Conservation (phyloP, 2,329 filamentous ascomycete species). For the Chaetomiaceae sp. region DNA sequence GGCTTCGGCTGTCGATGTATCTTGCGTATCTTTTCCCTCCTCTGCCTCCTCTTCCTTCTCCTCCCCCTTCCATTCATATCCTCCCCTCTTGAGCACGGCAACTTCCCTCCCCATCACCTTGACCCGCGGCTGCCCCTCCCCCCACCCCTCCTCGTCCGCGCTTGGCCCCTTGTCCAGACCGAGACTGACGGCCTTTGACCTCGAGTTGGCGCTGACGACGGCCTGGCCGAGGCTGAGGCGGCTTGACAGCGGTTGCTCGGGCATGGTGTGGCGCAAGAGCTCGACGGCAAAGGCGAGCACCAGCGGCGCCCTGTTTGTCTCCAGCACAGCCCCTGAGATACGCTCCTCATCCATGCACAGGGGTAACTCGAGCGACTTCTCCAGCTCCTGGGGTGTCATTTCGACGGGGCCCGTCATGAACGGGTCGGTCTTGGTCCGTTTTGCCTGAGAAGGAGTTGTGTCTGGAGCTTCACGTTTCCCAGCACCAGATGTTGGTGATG, state of each 20-base stretch:
- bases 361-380: conserved; percentile 58
- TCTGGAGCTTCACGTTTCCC: conserved; percentile 32
- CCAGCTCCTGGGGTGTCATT: conserved; percentile 52
- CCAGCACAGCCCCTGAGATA: conserved; percentile 53
- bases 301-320: conserved; percentile 77
- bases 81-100: conserved; percentile 70
- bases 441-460: conserved; percentile 24
- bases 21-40: no score
- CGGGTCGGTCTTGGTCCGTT: conserved; percentile 32
- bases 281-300: conserved; percentile 75
- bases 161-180: conserved; percentile 62
- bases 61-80: conserved; percentile 57
- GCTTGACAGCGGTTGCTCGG: conserved; percentile 79
- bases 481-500: not conserved
- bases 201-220: conserved; percentile 75
- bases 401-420: conserved; percentile 31
- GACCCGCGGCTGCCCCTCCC: conserved; percentile 68
- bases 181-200: conserved; percentile 68
- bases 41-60: conserved; percentile 27
- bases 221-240: conserved; percentile 77
- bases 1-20: no score
- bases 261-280: conserved; percentile 74
- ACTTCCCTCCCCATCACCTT: conserved; percentile 69
- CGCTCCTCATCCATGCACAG: conserved; percentile 52
- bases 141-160: conserved; percentile 67